Base-by-base conservation (phyloP, 2,329 filamentous ascomycete genomes). In the Diaporthe capsici region DNA sequence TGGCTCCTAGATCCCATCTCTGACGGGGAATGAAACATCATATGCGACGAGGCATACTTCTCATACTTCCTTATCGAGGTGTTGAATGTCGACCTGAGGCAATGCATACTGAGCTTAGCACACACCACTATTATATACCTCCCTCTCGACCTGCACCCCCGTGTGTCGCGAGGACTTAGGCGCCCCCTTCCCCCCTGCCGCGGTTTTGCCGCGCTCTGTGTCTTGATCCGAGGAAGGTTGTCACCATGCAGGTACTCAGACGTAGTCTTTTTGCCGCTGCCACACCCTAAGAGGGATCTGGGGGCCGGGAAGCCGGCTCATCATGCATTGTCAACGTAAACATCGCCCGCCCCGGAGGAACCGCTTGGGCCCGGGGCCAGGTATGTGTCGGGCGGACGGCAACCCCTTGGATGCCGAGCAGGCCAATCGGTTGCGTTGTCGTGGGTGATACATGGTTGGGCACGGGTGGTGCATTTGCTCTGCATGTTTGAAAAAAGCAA, bases 381-480 rank as follows among this genome's bases (percentile, higher is more conserved):
- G 55, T 5, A 39, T 63, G 12, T 51, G 34, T 53, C 22, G 47
- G 47, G 47, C 22, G 31, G 31, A 13, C 31, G 31, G 65, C 31
- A n/a, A 22, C 34, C n/a, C 31, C 12, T 55, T 28, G 10, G 53
- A 15, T 70, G 65, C 49, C 65, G 65, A 55, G 49, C 47, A 12
- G 15, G 9, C 65, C 65, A 70, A 70, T 70, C 65, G 65, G 65
- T 9, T 70, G 15, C 25, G 22, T 55, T 70, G 9, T 20, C 65
- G 61, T 37, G 31, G 34, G 42, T 31, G 49, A 31, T 42, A 70
- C 42, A 49, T 49, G 10, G 61, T 15, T 15, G 13, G 13, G 22
- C 15, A 37, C 61, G 3, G n/a, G 28, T 20, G 61, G 15, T 25
- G 15, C 17, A 25, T 42, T 7, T 55, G 65, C 31, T 42, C 49